Conservation (phyloP, 306 rosid genomes). For the Sindora glabra region DNA sequence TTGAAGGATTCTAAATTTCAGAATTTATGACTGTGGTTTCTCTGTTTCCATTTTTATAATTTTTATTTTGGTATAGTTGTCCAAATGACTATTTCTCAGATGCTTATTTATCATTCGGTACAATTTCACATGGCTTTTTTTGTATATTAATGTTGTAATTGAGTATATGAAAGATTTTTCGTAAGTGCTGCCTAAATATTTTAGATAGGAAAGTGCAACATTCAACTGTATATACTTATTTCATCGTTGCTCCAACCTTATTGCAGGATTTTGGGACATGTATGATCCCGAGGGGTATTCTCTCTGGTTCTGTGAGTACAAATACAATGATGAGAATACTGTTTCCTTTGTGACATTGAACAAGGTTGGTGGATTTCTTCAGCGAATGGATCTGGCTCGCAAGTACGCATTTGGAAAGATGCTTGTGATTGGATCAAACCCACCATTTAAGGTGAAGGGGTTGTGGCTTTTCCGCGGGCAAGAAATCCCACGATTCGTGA, state of each 20-base stretch:
- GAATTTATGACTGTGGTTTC: too few species aligned
- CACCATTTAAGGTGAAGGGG: conserved; percentile 84
- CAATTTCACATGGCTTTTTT: too few species aligned
- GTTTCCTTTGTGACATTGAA: conserved; percentile 81
- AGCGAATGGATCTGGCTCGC: conserved; percentile 84
- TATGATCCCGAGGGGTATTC: conserved; percentile 93
- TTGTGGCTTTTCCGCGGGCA: conserved; percentile 90
- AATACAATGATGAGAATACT: conserved; percentile 74
- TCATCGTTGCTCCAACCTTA: background rate
- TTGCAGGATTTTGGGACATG: conserved; percentile 94
- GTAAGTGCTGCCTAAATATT: too few species aligned
- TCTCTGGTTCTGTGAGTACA: conserved; percentile 91
- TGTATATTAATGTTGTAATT: too few species aligned
- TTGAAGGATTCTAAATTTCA: too few species aligned
- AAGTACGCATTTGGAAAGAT: conserved; percentile 87
- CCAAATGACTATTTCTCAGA: too few species aligned
- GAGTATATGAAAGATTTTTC: too few species aligned
- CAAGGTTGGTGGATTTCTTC: conserved; percentile 82
- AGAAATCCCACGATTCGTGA: conserved; percentile 64
- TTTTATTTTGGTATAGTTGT: too few species aligned
- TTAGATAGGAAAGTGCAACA: background rate
- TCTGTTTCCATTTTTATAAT: too few species aligned
- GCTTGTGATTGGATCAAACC: conserved; percentile 68
- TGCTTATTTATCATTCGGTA: too few species aligned
- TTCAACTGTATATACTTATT: background rate